Evolutionary conservation across 495 filamentous ascomycete genomes (phyloP), one percentile per base, ranked within the genome.

Genomic region (Wilcoxina mikolae): DNA sequence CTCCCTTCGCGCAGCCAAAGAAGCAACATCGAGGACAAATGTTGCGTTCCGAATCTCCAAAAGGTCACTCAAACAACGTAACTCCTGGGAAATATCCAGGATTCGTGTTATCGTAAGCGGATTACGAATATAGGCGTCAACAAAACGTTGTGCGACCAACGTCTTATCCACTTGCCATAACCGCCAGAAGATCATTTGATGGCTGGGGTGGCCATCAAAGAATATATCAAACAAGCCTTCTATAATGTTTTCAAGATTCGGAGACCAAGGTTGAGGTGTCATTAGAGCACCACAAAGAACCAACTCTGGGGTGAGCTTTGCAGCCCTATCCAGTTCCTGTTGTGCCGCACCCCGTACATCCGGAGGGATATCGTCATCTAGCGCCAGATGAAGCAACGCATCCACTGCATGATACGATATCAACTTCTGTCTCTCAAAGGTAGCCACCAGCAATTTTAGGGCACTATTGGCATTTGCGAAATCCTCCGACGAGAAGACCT

Each of bases 21-120:
- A 83, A 11, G 86, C 84, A 50, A 99, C 77, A 68, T 99, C 91
- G 44, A 94, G 78, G 10, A 85, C 84, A 62, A 98, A 84, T 0
- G 80, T 83, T 4, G 62, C 54, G 42, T 58, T 61, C 33, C 59
- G 51, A 42, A 56, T 54, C 33, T 66, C 60, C 26, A 66, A 43
- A 18, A 66, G 43, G 33, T 66, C 64, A 29, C 54, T 65, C 25
- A 66, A 52, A 45, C 63, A 66, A 18, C 64, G 59, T n/a, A 66
- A 50, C 9, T 66, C 64, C 54, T 66, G 60, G 7, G 60, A 55
- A 46, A 66, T 66, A 23, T 95, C 87, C 57, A 94, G 82, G 27
- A 95, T 91, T 24, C 78, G 71, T 1, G 78, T 76, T n/a, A 95
- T 75, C 20, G 80, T 74, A 39, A 83, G 75, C 0, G 84, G 85